These are phyloP conservation scores for Trichocomaceae sp. DNA, from an alignment of 2,329 filamentous ascomycete species.

Conservation along the genomic window DNA sequence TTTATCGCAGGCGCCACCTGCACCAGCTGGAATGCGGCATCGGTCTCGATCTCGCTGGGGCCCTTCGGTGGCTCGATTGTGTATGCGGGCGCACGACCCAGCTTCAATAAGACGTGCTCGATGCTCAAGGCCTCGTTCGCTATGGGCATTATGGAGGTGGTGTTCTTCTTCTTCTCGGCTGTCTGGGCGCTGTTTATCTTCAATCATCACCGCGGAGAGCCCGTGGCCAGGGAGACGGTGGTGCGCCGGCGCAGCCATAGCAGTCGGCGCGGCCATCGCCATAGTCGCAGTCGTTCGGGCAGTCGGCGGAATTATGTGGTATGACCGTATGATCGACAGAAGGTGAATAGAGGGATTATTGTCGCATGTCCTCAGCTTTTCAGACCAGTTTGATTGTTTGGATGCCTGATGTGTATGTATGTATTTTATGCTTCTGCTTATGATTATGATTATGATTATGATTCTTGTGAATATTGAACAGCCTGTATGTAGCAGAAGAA, in stretches of 20 bases:
- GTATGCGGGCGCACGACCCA: constrained; percentile 40
- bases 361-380: too few species aligned
- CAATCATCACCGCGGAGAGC: constrained; percentile 20
- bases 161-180: constrained; percentile 73
- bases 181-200: constrained; percentile 56
- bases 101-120: constrained; percentile 68
- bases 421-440: constrained; percentile 4
- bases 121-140: constrained; percentile 91
- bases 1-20: constrained; percentile 60
- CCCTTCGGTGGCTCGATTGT: constrained; percentile 54
- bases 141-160: constrained; percentile 77
- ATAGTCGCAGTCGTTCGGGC: constrained; percentile 13
- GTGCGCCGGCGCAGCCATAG: constrained; percentile 30
- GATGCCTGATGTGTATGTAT: not conserved
- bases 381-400: too few species aligned
- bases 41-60: constrained; percentile 56
- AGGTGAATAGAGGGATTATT: not conserved
- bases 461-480: constrained; percentile 10
- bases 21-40: constrained; percentile 48
- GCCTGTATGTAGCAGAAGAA: constrained; percentile 8
- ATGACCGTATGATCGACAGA: constrained; percentile 3
- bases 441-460: not conserved
- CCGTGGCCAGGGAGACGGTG: constrained; percentile 35
- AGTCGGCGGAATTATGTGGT: constrained; percentile 16
- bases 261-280: constrained; percentile 27